Conservation (phyloP, 2,329 filamentous ascomycete species). For the Pestalotiopsis sp. region DNA sequence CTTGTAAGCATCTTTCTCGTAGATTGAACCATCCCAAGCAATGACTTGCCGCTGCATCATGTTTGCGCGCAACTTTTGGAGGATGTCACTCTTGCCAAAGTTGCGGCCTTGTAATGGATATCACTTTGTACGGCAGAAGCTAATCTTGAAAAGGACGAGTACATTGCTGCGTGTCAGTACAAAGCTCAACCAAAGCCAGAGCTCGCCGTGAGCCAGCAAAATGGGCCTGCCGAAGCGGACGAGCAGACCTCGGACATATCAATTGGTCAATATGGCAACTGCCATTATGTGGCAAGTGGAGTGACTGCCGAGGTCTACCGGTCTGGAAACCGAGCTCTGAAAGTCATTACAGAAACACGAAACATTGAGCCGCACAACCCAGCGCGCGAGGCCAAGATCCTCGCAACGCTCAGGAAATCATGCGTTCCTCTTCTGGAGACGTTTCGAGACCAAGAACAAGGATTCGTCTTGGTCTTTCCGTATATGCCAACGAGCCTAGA, state of each 20-base stretch:
- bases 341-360: slow-evolving; percentile 76
- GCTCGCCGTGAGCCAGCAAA: background rate
- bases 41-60: background rate
- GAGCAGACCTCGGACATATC: slow-evolving; percentile 35
- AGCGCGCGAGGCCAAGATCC: slow-evolving; percentile 73
- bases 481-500: slow-evolving; percentile 76
- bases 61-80: background rate
- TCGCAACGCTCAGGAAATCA: slow-evolving; percentile 57
- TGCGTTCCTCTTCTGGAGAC: slow-evolving; percentile 70
- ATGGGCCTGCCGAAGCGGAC: slow-evolving; percentile 21
- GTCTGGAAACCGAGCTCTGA: slow-evolving; percentile 67
- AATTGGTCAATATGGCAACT: slow-evolving; percentile 56
- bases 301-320: slow-evolving; percentile 84
- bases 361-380: slow-evolving; percentile 82
- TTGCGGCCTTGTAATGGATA: background rate
- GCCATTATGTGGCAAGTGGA: slow-evolving; percentile 61
- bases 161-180: slow-evolving; percentile 44
- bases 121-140: background rate
- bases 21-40: no score
- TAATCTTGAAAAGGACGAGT: slow-evolving; percentile 53
- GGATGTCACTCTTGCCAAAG: no score
- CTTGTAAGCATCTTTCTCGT: slow-evolving; percentile 44
- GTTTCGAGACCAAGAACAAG: slow-evolving; percentile 69
- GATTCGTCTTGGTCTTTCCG: slow-evolving; percentile 80
- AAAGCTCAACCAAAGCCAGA: slow-evolving; percentile 1